A percentile compares a stretch with the other conserved stretches of the same genome.
Conservation (phyloP, 169 alveolate genomes). For the Eimeria sp. region DNA sequence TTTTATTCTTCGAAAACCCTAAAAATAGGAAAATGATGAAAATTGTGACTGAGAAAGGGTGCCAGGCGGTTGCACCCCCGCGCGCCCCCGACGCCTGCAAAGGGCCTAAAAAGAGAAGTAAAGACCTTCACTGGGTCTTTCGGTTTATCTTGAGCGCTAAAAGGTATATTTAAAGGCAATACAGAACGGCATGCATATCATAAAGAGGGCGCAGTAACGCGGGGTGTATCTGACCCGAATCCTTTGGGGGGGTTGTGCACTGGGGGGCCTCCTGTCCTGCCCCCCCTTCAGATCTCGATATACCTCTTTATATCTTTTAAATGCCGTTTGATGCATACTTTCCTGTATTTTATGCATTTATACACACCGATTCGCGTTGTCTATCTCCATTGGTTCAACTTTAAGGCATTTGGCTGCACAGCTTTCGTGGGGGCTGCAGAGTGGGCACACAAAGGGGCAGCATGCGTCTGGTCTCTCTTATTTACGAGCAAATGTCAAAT, state of each 20-base stretch:
- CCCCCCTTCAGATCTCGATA: background rate
- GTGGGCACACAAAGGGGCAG: background rate
- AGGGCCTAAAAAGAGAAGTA: background rate
- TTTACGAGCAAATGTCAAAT: background rate
- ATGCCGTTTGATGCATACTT: background rate
- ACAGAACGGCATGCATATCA: background rate
- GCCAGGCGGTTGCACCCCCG: conserved; percentile 51
- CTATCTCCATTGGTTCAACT: background rate
- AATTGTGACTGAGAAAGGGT: background rate
- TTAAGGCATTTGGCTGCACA: background rate
- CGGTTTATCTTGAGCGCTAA: background rate
- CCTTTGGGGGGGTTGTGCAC: conserved; percentile 47
- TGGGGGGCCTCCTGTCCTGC: conserved; percentile 37
- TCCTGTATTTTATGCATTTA: background rate
- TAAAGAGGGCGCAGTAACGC: background rate
- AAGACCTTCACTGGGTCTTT: background rate
- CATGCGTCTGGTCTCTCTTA: background rate
- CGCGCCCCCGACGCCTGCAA: conserved; percentile 9
- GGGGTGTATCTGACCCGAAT: conserved; percentile 5
- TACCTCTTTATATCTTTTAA: background rate
- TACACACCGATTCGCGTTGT: background rate
- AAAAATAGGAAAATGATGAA: background rate
- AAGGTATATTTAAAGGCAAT: background rate
- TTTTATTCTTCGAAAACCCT: background rate
- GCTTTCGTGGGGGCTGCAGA: conserved; percentile 3